Evolutionary conservation across 768 basidiomycete genomes (phyloP), one percentile per base, ranked within the genome.

Genomic region (Calvatia gigantea): DNA sequence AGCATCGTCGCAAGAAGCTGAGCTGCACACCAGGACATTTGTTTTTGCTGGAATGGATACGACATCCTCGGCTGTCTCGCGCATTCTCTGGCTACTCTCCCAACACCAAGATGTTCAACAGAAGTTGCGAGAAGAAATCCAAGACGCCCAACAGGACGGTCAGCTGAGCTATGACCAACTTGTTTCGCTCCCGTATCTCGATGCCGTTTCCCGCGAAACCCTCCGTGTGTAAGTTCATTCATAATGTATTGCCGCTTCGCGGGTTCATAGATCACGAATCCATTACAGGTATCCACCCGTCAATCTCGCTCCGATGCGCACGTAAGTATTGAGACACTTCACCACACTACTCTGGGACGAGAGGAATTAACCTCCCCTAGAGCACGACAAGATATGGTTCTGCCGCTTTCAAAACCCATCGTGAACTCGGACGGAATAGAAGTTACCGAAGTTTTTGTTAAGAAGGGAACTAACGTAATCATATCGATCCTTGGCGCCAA

Each of bases 11-110:
- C n/a, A 21, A 11, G 23, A 6, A 4, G 29, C 44, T 52, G 15
- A 31, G 8, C 23, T 5, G 14, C 35, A 14, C 25, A 9, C 6
- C n/a, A 32, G 6, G 27, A 27, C 42, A 7, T 51, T 11, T 17
- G 15, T 38, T 43, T 72, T 76, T 51, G 75, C 74, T 0, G 75
- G 69, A 0, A 73, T 70, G 54, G 77, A 79, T 54, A 78, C 76
- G 2, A 77, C 75, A 0, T 74, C 76, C 0, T 67, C 62, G 2
- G 70, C 73, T 2, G 56, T 78, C 2, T 60, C 68, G 0, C 69
- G 73, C 4, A 69, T 66, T 2, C 51, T 80, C 1, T 58, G 67
- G 37, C 31, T 72, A 0, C 67, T 78, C 0, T 60, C 74, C 0
- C 47, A 63, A 11, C 69, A 74, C 49, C 68, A 66, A 2, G 69